phyloP scores from a whole-genome alignment of 306 rosid species.

The Alnus rubra region DNA sequence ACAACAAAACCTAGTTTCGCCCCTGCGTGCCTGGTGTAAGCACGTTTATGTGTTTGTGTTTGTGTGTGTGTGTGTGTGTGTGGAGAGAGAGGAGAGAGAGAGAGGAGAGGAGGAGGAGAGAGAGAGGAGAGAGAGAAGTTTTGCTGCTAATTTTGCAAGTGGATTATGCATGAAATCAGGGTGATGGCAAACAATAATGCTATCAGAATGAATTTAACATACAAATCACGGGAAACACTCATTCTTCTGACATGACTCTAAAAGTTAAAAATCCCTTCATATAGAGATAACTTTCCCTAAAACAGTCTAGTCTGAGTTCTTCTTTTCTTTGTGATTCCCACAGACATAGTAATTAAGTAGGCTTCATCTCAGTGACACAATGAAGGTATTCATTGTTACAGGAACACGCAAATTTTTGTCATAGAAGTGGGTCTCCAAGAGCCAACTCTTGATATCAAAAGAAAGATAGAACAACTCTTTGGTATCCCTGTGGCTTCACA shows the following conservation, averaged over 20 bases:
- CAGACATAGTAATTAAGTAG: neutral
- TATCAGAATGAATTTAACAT: neutral
- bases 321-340: constrained; percentile 7
- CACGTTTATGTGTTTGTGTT: no score
- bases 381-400: constrained; percentile 49
- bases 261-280: neutral
- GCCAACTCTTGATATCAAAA: constrained; percentile 61
- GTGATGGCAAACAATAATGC: neutral
- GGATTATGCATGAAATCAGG: neutral
- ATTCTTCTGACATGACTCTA: constrained; percentile 8
- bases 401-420: constrained; percentile 45
- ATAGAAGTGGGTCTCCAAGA: constrained; percentile 64
- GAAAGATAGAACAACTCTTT: constrained; percentile 66
- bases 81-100: neutral
- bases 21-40: no score
- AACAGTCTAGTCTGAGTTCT: constrained; percentile 14
- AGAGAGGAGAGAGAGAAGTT: neutral
- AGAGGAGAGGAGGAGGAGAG: no score
- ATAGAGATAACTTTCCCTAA: constrained; percentile 11
- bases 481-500: constrained; percentile 65
- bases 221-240: neutral
- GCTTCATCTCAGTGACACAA: constrained; percentile 25
- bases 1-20: no score
- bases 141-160: neutral
- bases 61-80: neutral